Conservation (phyloP, 2,329 filamentous ascomycete genomes). For the Alternaria brassicae region DNA sequence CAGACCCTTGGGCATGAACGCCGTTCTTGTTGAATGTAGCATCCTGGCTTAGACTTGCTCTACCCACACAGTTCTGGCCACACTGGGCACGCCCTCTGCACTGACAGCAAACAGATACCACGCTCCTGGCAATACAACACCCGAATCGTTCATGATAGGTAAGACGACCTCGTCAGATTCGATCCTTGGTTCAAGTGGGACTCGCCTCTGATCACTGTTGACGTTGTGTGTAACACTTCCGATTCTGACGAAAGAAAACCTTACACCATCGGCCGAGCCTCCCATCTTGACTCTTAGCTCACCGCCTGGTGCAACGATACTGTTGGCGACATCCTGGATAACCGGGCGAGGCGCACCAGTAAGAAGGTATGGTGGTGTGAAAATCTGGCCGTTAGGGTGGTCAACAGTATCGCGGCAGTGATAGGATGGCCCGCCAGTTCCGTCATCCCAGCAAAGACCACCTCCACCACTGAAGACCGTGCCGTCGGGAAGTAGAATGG, state of each 20-base stretch:
- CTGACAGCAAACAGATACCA: conserved; percentile 32
- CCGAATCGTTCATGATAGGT: conserved; percentile 19
- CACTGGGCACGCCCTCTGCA: conserved; percentile 23
- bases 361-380: conserved; percentile 62
- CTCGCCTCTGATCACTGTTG: conserved; percentile 31
- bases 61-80: conserved; percentile 23
- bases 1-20: too few relatives aligned
- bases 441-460: conserved; percentile 27
- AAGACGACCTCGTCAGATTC: conserved; percentile 13
- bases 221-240: conserved; percentile 33
- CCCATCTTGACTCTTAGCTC: conserved; percentile 20
- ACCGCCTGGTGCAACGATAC: conserved; percentile 17
- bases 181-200: conserved; percentile 17
- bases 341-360: conserved; percentile 28
- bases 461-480: conserved; percentile 31
- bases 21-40: background rate
- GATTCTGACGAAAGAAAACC: conserved; percentile 27
- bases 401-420: conserved; percentile 59
- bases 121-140: conserved; percentile 22
- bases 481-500: conserved; percentile 31
- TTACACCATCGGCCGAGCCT: conserved; percentile 15
- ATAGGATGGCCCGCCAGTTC: conserved; percentile 30
- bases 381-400: conserved; percentile 59
- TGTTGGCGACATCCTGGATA: conserved; percentile 15
- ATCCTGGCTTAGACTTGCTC: background rate